Evolutionary conservation across 306 rosid species (phyloP), one percentile per base, ranked within the genome.

Genomic region (Canavalia gladiata): DNA sequence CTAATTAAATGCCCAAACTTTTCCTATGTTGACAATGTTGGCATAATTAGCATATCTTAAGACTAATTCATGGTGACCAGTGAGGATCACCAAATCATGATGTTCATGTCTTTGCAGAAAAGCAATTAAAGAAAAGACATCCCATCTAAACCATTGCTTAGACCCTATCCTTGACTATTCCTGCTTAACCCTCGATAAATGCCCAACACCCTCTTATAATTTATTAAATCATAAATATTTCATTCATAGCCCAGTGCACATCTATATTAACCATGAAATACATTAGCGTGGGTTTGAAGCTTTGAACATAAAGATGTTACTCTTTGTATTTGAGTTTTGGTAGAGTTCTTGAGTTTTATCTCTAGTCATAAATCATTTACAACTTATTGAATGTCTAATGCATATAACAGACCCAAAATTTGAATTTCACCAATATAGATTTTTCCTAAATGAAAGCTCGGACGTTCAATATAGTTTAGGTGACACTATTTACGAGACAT

Each of bases 151-250:
- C 84, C 84, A 83, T 91, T 87, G 92, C 86, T 87, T 76, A 62
- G 89, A 87, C 79, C 90, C 91, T 84, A 86, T 84, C 55, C 74
- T 79, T 87, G 89, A 87, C 86, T 89, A 72, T 78, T 88, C 91
- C 83, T 86, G 41, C 82, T 82, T 87, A 90, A 88, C 95, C 88
- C 82, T 86, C 86, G 97, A 94, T 83, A 84, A 90, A 69, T 68
- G 91, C 89, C 86, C 55, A 62, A 68, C 94, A 92, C 90, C 98
- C 74, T 90, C 90, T 84, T n/a, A 69, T 66, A 50, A 72, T 68
- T 80, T 77, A 11, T 77, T 45, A 13, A 42, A 52, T 71, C 60
- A 11, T 50, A 47, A 39, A 30, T 45, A 62, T 7, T 63, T 63
- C 75, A 51, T 77, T 52, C 58, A 60, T 28, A 45, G 8, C 46